Base-by-base conservation (phyloP, 441 rosid genomes). In the Arabidopsis lyrata region DNA sequence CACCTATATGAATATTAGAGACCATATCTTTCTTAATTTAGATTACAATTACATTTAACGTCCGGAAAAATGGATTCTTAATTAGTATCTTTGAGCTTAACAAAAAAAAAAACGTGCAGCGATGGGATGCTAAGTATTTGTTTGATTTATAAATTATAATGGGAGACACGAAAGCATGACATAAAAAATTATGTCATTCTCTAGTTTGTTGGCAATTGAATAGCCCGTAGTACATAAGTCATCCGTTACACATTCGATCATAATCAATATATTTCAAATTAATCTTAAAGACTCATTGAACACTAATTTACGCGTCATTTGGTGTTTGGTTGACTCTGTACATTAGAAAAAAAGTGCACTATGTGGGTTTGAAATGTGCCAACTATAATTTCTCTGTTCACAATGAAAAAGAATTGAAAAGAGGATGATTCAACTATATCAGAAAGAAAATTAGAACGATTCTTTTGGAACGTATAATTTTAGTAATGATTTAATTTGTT, bases 131-230 rank as follows among this genome's bases (percentile, higher is more conserved):
- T 27, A 15, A 5, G 56, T 2, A 53, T 24, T 45, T 4, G 16
- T 55, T 8, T 65, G 13, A 47, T 38, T 66, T 13, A 57, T 22
- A 22, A 20, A n/a, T n/a, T n/a, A n/a, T 18, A 22, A 41, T 15
- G 63, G 22, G 41, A 63, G 9, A 76, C 54, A 70, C 45, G 39
- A 49, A 64, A 68, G 76, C 76, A 77, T 71, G 76, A 58, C 45
- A 39, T 31, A 11, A 44, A 29, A 14, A 10, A 27, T 31, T 15
- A 74, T 39, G 48, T 60, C 49, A 67, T 45, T 8, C 3, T 35
- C 44, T 9, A 35, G 5, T 48, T 18, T 36, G 38, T 24, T 50
- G 52, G 38, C 35, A n/a, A 36, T 13, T 69, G 12, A 54, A 62
- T 53, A 39, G 27, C 55, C 62, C 27, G 6, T 48, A 61, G 8